Percentiles rank a stretch among this genome's conserved stretches.
Conservation (phyloP, 2,329 filamentous ascomycete genomes). For the Diaporthe caulivora region DNA sequence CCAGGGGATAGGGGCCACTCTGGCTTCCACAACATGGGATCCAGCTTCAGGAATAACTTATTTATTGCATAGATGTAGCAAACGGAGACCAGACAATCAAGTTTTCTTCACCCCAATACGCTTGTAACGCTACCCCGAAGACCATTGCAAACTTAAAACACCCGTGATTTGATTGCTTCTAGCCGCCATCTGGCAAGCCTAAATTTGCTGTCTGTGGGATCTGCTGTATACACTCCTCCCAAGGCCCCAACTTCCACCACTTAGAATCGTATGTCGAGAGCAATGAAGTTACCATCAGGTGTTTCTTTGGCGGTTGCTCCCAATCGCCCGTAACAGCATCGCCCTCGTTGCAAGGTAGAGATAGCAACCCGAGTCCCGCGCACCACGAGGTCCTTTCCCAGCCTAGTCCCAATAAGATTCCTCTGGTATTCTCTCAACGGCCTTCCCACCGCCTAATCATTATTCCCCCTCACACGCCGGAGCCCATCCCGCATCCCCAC, state of each 20-base stretch:
- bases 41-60: rapidly evolving
- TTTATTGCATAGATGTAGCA: background rate
- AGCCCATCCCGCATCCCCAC: constrained; percentile 7
- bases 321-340: background rate
- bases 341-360: background rate
- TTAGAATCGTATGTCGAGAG: background rate
- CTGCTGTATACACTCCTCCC: background rate
- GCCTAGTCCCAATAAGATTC: rapidly evolving
- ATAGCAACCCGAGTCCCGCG: background rate
- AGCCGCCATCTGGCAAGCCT: no score
- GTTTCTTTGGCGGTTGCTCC: background rate
- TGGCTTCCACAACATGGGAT: no score
- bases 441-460: background rate
- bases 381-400: no score
- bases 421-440: background rate
- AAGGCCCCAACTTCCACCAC: background rate
- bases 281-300: background rate
- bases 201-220: no score
- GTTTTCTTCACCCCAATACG: no score
- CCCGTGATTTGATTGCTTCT: no score
- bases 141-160: background rate
- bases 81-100: background rate
- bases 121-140: no score
- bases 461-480: constrained; percentile 21
- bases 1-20: no score